These are phyloP conservation scores for Skeletonema costatum DNA, from an alignment of 108 stramenopile species.

Conservation along the genomic window DNA sequence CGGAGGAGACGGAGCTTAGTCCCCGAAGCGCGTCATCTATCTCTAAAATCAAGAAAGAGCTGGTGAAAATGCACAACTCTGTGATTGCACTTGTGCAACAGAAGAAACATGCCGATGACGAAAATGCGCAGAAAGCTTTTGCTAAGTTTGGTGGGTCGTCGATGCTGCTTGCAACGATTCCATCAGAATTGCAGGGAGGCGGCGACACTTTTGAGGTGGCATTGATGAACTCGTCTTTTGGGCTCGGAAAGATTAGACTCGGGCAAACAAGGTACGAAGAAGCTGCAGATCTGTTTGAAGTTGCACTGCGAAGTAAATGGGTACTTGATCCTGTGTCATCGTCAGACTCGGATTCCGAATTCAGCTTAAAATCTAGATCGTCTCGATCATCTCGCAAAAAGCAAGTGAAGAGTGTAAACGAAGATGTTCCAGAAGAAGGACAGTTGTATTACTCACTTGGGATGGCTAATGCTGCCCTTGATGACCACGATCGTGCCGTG, in stretches of 20 bases:
- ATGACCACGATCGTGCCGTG: constrained; percentile 52
- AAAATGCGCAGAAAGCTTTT: neutral
- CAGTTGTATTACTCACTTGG: constrained; percentile 46
- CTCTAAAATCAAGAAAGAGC: constrained; percentile 29
- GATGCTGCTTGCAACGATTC: constrained; percentile 14
- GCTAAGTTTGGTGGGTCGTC: constrained; percentile 9
- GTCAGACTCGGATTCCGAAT: constrained; percentile 44
- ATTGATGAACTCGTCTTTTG: constrained; percentile 30
- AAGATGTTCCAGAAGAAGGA: constrained; percentile 44
- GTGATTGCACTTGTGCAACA: constrained; percentile 30
- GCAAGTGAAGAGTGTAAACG: constrained; percentile 7
- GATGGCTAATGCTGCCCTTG: constrained; percentile 39
- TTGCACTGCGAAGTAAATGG: constrained; percentile 38
- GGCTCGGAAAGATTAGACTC: constrained; percentile 21
- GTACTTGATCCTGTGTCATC: constrained; percentile 42
- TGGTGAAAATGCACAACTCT: constrained; percentile 29
- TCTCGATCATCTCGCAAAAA: constrained; percentile 14
- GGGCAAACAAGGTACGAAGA: constrained; percentile 29
- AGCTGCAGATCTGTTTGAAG: constrained; percentile 36
- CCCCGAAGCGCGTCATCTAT: neutral
- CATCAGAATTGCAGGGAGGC: constrained; percentile 14
- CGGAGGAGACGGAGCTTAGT: constrained; percentile 16
- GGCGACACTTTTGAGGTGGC: constrained; percentile 30
- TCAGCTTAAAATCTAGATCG: constrained; percentile 21
- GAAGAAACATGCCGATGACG: constrained; percentile 16